These are phyloP conservation scores for Beverwykella pulmonaria DNA, from an alignment of 495 filamentous ascomycete genomes.

Conservation along the genomic window DNA sequence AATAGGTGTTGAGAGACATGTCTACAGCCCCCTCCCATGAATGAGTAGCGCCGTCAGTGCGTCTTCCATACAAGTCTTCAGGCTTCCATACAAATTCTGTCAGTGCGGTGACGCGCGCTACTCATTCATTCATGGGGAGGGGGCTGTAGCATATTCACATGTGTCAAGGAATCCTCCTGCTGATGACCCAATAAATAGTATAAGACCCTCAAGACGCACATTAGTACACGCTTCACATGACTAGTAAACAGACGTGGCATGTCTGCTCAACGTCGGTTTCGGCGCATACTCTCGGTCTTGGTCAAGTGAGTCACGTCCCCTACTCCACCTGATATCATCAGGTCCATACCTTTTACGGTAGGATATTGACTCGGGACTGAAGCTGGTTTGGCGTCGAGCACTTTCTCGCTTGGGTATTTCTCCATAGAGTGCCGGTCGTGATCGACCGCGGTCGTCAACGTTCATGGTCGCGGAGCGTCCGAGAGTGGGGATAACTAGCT, in stretches of 20 bases:
- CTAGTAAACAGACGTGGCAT: constrained; percentile 36
- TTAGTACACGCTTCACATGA: background rate
- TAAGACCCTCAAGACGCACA: constrained; percentile 2
- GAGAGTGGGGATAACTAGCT: constrained; percentile 14
- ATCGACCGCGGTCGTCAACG: constrained; percentile 24
- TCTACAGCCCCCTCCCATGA: no score
- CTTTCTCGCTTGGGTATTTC: constrained; percentile 19
- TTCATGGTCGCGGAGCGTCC: constrained; percentile 33
- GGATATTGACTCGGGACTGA: constrained; percentile 17
- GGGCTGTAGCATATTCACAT: background rate
- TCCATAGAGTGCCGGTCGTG: constrained; percentile 14
- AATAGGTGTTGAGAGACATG: background rate
- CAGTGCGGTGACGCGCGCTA: no score
- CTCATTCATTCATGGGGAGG: no score
- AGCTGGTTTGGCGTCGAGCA: constrained; percentile 22
- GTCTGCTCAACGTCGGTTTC: constrained; percentile 19
- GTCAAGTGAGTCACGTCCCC: background rate
- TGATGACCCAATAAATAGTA: background rate
- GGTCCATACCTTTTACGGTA: constrained; percentile 15
- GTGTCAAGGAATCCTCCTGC: background rate
- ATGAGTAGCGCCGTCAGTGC: no score
- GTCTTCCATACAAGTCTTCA: no score
- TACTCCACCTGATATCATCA: constrained; percentile 31
- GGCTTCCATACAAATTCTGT: no score
- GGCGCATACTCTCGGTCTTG: constrained; percentile 16